phyloP scores from a whole-genome alignment of 73 alveolate species.

The Paramecium sexaurelia region DNA sequence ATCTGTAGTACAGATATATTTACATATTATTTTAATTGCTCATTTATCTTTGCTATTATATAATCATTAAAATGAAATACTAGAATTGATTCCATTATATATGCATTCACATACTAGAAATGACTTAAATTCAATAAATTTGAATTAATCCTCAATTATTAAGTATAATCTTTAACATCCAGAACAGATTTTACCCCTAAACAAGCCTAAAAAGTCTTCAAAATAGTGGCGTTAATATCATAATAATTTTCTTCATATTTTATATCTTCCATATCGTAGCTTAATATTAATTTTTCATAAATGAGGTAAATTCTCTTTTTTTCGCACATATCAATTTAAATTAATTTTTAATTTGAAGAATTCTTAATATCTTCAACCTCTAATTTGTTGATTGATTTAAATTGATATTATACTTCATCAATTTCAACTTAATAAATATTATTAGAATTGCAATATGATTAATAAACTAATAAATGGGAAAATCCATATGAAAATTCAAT shows the following conservation, averaged over 20 bases:
- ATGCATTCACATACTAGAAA: background rate
- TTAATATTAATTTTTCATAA: background rate
- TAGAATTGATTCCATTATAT: background rate
- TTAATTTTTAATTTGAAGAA: background rate
- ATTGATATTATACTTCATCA: background rate
- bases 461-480: background rate
- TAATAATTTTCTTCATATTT: background rate
- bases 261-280: background rate
- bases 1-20: background rate
- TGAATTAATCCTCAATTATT: background rate
- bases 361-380: background rate
- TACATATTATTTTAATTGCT: background rate
- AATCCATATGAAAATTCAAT: background rate
- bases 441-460: background rate
- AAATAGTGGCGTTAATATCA: background rate
- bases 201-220: background rate
- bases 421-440: background rate
- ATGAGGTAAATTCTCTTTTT: background rate
- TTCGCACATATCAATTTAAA: background rate
- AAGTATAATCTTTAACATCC: background rate
- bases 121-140: background rate
- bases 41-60: background rate
- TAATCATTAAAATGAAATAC: background rate
- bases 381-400: background rate
- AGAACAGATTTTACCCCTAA: background rate